Evolutionary conservation across 2,329 filamentous ascomycete species (phyloP), one percentile per base, ranked within the genome.

Genomic region (Paracoccidioides brasiliensis): DNA sequence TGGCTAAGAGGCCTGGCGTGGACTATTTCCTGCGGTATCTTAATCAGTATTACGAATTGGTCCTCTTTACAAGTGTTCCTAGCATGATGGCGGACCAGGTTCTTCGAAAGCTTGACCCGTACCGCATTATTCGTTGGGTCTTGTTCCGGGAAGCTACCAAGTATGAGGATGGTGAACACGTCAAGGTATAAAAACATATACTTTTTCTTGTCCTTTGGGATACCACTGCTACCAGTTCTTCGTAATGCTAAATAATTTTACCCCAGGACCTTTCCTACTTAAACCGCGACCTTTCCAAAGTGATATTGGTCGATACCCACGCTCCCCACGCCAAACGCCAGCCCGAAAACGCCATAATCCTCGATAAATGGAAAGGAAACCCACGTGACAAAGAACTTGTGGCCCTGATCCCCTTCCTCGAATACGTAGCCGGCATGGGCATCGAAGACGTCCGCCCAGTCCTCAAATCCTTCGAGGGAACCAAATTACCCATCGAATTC

Each of bases 1-100:
- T 94, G 59, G 93, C 93, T 33, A 98, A 98, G 76, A 82, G 93
- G 52, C 93, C 93, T 40, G 93, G 93, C 48, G 81, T 94, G 59
- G 93, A 98, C 74, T 98, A 98, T 76, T 98, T 98, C 76, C 76
- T 98, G 60, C 88, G 88, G 67, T 98, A 98, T 71, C 80, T 98
- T 51, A 91, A 88, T 72, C 90, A 96, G 71, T 97, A 98, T 78
- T 98, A 96, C 69, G 93, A 98, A 72, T 78, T 98, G 55, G 93
- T 97, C 53, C 82, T 98, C 61, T 98, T 97, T 75, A 98, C 93
- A 37, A 88, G 82, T 42, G 85, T 93, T 49, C 90, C 91, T 0
- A 88, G 84, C 66, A 84, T 83, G 66, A 86, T 88, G 68, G 91
- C 84, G 33, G 90, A 96, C 63, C 88, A 89, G 30, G 80, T 98